Evolutionary conservation across 305 asterid species (phyloP).

Genomic region (Ajuga reptans): DNA sequence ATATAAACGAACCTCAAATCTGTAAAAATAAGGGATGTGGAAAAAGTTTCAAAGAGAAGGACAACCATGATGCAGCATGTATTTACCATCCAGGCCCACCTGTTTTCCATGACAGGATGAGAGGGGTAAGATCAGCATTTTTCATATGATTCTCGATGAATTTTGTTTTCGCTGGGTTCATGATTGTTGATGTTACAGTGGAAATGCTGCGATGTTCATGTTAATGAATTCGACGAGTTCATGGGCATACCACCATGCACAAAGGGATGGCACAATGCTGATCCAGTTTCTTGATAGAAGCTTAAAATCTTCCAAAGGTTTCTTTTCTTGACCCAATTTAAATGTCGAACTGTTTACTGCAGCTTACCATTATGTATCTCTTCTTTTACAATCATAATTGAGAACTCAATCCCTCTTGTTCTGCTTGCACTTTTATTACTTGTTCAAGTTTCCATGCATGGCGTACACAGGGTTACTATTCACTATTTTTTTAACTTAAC

Average conservation of each 20-base stretch:
- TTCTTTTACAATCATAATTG: not conserved
- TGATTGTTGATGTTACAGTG: conserved; percentile 42
- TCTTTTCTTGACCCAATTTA: not conserved
- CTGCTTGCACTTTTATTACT: too few species aligned
- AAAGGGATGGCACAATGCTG: conserved; percentile 91
- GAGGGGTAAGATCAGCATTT: conserved; percentile 58
- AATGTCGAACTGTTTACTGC: not conserved
- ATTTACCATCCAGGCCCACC: conserved; percentile 89
- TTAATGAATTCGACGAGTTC: conserved; percentile 82
- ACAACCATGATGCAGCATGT: conserved; percentile 74
- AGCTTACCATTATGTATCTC: not conserved
- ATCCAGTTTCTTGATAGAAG: conserved; percentile 35
- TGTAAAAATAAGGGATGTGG: conserved; percentile 80
- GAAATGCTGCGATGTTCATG: conserved; percentile 89
- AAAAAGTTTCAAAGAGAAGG: conserved; percentile 64
- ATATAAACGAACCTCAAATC: conserved; percentile 60
- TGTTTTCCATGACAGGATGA: conserved; percentile 73
- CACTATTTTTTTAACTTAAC: too few species aligned
- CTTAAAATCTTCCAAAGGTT: not conserved
- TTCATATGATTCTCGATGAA: not conserved
- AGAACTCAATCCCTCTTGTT: too few species aligned
- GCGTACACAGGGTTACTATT: too few species aligned
- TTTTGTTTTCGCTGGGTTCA: conserved; percentile 2
- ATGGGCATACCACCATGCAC: conserved; percentile 70
- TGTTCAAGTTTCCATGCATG: not conserved